phyloP scores from a whole-genome alignment of 2,329 filamentous ascomycete genomes.

The Aureobasidium sp. region DNA sequence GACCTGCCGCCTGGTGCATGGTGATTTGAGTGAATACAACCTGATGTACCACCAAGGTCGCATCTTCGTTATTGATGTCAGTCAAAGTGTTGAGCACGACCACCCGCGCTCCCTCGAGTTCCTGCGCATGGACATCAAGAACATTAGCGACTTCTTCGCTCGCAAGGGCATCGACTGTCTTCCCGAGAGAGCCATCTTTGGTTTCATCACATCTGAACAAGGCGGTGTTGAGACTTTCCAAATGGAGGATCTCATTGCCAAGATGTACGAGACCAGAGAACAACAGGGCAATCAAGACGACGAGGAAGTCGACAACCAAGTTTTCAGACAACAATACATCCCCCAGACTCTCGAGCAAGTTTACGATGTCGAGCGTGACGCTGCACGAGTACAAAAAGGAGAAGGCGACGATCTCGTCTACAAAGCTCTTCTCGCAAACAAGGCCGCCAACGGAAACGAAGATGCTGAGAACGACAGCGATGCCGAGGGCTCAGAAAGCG shows the following conservation, averaged over 20 bases:
- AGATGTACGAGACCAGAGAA: conserved; percentile 53
- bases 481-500: conserved; percentile 19
- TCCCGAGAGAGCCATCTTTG: conserved; percentile 70
- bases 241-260: conserved; percentile 56
- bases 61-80: conserved; percentile 94
- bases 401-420: conserved; percentile 75
- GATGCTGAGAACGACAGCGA: conserved; percentile 26
- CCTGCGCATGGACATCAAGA: conserved; percentile 96
- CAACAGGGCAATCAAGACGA: conserved; percentile 44
- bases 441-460: conserved; percentile 37
- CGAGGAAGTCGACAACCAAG: conserved; percentile 74
- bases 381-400: conserved; percentile 64
- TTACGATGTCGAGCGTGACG: conserved; percentile 90
- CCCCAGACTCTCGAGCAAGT: conserved; percentile 93
- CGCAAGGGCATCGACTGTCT: conserved; percentile 76
- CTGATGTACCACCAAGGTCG: conserved; percentile 76
- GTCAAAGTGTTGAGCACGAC: conserved; percentile 93
- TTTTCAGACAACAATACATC: conserved; percentile 94
- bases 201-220: conserved; percentile 63
- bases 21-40: conserved; percentile 97
- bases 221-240: conserved; percentile 54
- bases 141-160: conserved; percentile 86
- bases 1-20: conserved; percentile 83
- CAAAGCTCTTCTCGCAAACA: conserved; percentile 70
- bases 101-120: conserved; percentile 91